Percentiles rank a stretch among this genome's conserved stretches.
Evolutionary conservation across 192 early-diverging fungal genomes (phyloP).

Genomic region (Coemansia sp.): DNA sequence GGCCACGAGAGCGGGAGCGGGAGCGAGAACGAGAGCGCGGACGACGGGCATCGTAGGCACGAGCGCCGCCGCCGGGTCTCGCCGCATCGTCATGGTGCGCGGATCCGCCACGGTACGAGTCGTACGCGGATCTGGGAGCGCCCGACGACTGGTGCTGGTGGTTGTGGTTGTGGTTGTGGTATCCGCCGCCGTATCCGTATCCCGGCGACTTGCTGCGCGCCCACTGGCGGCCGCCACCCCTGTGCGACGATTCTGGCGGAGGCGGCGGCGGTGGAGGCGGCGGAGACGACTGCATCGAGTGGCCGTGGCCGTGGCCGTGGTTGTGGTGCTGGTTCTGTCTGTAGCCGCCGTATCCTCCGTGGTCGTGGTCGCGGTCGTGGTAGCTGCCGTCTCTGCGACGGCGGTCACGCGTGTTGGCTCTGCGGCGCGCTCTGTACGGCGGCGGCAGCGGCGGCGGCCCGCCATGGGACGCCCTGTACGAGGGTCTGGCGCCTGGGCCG

Average conservation of each 20-base stretch:
- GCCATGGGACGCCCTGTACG: constrained; percentile 7
- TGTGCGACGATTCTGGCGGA: not conserved
- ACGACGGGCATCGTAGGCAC: not conserved
- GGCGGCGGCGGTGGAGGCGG: not conserved
- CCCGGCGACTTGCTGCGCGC: constrained; percentile 48
- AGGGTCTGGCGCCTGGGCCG: not conserved
- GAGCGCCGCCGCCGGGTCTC: not conserved
- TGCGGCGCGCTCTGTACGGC: constrained; percentile 26
- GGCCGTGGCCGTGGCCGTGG: constrained; percentile 11
- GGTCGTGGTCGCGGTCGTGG: constrained; percentile 8
- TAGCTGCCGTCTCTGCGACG: constrained; percentile 32
- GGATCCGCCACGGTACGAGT: constrained; percentile 12
- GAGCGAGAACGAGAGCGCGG: too few relatives aligned
- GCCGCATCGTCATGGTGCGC: constrained; percentile 1
- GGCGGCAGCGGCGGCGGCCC: not conserved
- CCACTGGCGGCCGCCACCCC: constrained; percentile 10
- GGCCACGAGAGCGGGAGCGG: too few relatives aligned
- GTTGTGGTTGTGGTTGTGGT: not conserved
- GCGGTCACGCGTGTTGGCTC: constrained; percentile 40
- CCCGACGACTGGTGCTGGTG: constrained; percentile 4
- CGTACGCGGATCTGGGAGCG: constrained; percentile 1
- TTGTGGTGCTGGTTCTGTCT: constrained; percentile 34
- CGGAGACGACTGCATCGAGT: too few relatives aligned
- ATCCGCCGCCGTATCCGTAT: not conserved
- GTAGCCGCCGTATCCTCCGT: constrained; percentile 31